Conservation (phyloP, 2,329 filamentous ascomycete genomes). For the Waltergamsia citrina region DNA sequence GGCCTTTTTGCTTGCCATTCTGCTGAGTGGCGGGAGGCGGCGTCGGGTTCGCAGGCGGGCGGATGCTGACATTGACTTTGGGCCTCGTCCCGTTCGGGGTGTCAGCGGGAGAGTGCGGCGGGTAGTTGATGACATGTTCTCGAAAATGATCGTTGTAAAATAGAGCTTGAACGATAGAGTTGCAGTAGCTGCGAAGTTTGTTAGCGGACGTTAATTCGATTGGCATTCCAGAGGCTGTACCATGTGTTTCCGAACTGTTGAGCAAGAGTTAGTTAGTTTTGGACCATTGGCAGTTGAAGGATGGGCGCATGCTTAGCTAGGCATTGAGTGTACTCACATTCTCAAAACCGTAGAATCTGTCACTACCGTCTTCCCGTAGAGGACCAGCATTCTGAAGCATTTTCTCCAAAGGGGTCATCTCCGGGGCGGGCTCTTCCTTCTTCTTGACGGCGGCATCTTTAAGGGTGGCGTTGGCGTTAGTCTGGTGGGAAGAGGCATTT, state of each 20-base stretch:
- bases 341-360: slow-evolving; percentile 97
- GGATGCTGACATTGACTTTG: slow-evolving; percentile 52
- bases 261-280: not conserved
- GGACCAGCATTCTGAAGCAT: slow-evolving; percentile 77
- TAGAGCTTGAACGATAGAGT: slow-evolving; percentile 94
- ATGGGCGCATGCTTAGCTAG: slow-evolving; percentile 4
- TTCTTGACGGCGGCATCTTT: slow-evolving; percentile 44
- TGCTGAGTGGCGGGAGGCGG: slow-evolving; percentile 22
- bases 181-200: slow-evolving; percentile 67
- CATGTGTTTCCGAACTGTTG: slow-evolving; percentile 91
- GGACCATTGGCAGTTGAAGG: slow-evolving; percentile 3
- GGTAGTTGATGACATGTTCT: slow-evolving; percentile 88
- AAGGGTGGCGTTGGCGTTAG: slow-evolving; percentile 25
- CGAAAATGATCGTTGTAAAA: slow-evolving; percentile 94
- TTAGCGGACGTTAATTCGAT: slow-evolving; percentile 10
- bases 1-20: slow-evolving; percentile 36
- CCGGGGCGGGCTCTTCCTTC: slow-evolving; percentile 47
- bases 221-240: slow-evolving; percentile 38
- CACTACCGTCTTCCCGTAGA: slow-evolving; percentile 77
- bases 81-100: slow-evolving; percentile 50
- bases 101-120: slow-evolving; percentile 60
- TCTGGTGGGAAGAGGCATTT: slow-evolving; percentile 25
- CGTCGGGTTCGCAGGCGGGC: slow-evolving; percentile 39
- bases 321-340: slow-evolving; percentile 58
- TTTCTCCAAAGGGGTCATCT: slow-evolving; percentile 56